Percentiles rank a stretch among this genome's conserved stretches.
Evolutionary conservation across 306 rosid species (phyloP).

Genomic region (Cyclanthera cordifolia): DNA sequence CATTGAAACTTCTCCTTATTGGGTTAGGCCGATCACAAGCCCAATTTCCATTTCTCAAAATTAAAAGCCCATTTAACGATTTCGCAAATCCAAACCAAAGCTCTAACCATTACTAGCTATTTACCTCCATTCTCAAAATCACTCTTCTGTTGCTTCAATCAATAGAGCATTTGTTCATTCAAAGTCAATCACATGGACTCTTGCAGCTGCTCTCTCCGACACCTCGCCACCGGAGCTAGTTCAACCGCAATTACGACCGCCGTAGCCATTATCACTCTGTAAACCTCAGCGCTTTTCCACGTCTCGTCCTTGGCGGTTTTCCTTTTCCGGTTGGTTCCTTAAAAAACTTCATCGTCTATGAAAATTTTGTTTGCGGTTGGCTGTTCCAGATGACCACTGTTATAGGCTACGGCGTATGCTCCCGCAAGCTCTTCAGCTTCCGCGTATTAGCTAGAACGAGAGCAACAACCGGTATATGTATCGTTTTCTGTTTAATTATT

Average conservation of each 20-base stretch:
- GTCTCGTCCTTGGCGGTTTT: not conserved
- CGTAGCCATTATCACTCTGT: not conserved
- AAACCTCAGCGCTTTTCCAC: not conserved
- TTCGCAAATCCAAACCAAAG: not conserved
- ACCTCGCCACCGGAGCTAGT: not conserved
- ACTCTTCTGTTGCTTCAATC: not conserved
- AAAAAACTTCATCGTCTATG: not conserved
- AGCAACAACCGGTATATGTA: constrained; percentile 34
- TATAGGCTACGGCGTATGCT: constrained; percentile 30
- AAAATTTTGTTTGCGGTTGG: not conserved
- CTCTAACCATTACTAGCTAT: not conserved
- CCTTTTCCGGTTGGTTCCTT: not conserved
- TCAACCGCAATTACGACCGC: not conserved
- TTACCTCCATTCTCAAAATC: not conserved
- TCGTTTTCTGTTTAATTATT: not conserved
- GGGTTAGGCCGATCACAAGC: not conserved
- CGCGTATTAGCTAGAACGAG: constrained; percentile 24
- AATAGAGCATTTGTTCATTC: not conserved
- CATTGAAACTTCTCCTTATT: no score
- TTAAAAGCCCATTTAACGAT: not conserved
- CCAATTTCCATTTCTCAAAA: not conserved
- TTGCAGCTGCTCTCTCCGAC: not conserved
- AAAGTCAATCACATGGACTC: not conserved
- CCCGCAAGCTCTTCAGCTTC: constrained; percentile 33
- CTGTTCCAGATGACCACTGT: constrained; percentile 12